Evolutionary conservation across 116 monocot genomes (phyloP), one percentile per base, ranked within the genome.

Genomic region (Zostera marina): DNA sequence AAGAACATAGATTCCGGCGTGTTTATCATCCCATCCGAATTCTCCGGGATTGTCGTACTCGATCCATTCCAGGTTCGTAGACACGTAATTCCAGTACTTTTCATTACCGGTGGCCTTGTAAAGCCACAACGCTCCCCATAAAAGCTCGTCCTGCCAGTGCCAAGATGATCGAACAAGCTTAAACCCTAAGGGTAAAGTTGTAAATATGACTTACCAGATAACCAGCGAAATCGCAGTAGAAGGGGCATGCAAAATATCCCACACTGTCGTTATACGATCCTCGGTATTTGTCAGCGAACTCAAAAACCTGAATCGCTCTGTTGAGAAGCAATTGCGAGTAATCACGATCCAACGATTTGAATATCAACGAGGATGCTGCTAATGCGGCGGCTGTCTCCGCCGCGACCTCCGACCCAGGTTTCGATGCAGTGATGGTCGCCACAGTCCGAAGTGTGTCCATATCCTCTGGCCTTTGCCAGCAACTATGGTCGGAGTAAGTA

Each of bases 21-120:
- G 63, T 58, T 81, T 81, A 20, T 81, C 60, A 41, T 77, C 81
- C 81, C 81, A 81, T 0, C 81, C 77, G 60, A 81, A 77, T 23
- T 73, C 70, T 5, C 58, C 66, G 1, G n/a, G n/a, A n/a, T n/a
- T n/a, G n/a, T n/a, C n/a, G n/a, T n/a, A n/a, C n/a, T n/a, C n/a
- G n/a, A 51, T 53, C 44, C 14, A 1, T 0, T 24, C 5, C 13
- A 63, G 38, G 57, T 63, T 66, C 22, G 5, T 20, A 7, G 9
- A 10, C 1, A 63, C 48, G 22, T 68, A 72, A 5, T 68, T 26
- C 56, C 57, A 39, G 64, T 72, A 79, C 13, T 42, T 6, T 0
- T 8, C 2, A 23, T 64, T 43, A 13, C 65, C 42, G 22, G 75
- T 54, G 3, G 79, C 79, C 51, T 65, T 64, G 63, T 74, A 49